phyloP scores from a whole-genome alignment of 192 early-diverging fungal genomes.

The Allomyces arbusculus region DNA sequence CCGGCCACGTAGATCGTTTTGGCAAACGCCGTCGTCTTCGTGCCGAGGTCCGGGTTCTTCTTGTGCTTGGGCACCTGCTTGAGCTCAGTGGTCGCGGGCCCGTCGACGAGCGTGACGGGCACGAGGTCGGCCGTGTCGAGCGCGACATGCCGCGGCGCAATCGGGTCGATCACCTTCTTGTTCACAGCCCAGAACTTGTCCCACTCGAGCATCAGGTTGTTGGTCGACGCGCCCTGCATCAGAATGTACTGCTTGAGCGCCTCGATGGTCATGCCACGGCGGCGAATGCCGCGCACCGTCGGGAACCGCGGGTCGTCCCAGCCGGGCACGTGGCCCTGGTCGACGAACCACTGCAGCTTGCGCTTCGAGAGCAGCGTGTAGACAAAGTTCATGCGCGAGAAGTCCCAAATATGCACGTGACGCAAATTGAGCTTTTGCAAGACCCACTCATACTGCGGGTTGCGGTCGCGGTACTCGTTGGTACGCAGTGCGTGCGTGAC shows the following conservation, averaged over 20 bases:
- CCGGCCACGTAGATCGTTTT: constrained; percentile 60
- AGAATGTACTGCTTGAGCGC: constrained; percentile 89
- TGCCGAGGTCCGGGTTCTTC: constrained; percentile 85
- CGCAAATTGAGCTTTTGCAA: constrained; percentile 66
- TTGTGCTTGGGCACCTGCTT: constrained; percentile 74
- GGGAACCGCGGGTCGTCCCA: constrained; percentile 86
- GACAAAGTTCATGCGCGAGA: constrained; percentile 84
- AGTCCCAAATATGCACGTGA: constrained; percentile 86
- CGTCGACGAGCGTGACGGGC: constrained; percentile 41
- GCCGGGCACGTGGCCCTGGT: constrained; percentile 57
- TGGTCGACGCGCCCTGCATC: constrained; percentile 95
- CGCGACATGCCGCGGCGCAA: constrained; percentile 78
- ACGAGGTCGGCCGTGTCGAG: constrained; percentile 45
- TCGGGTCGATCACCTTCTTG: constrained; percentile 88
- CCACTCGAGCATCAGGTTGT: constrained; percentile 84
- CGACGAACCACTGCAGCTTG: constrained; percentile 92
- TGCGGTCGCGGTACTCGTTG: constrained; percentile 95
- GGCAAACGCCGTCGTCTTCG: constrained; percentile 62
- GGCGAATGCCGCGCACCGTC: constrained; percentile 71
- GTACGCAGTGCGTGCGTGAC: constrained; percentile 94
- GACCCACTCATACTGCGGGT: constrained; percentile 93
- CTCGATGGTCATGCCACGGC: constrained; percentile 94
- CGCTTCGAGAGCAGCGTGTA: constrained; percentile 97
- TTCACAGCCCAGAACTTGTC: constrained; percentile 98
- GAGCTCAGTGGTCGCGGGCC: constrained; percentile 23